These are phyloP conservation scores for Claviceps maximensis DNA, from an alignment of 2,329 filamentous ascomycete genomes.

Conservation along the genomic window DNA sequence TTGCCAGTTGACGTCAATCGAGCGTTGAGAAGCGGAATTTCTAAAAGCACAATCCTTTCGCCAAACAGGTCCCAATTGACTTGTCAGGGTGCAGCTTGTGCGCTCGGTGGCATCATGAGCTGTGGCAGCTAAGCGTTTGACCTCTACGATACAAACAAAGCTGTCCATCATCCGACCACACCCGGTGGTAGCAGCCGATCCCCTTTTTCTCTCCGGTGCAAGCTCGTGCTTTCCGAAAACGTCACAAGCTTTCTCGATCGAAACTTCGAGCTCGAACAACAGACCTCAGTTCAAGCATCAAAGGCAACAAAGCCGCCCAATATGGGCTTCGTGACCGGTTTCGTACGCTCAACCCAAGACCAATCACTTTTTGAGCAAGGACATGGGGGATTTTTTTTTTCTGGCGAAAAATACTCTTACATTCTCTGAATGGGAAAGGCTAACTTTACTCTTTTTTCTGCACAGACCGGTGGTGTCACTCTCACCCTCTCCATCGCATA, in stretches of 20 bases:
- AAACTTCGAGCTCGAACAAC: constrained; percentile 6
- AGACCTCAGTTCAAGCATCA: neutral
- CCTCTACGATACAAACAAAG: neutral
- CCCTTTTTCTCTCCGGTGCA: neutral
- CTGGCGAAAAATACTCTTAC: too few relatives aligned
- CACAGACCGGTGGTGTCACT: constrained; percentile 60
- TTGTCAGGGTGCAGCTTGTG: constrained; percentile 10
- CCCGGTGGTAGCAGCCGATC: neutral
- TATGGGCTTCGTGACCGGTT: constrained; percentile 65
- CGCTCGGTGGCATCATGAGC: constrained; percentile 21
- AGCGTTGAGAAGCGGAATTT: neutral
- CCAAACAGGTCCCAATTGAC: constrained; percentile 1
- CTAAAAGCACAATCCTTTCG: neutral
- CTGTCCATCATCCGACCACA: neutral
- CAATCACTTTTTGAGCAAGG: neutral
- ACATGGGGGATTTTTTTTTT: too few relatives aligned
- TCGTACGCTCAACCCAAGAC: constrained; percentile 36
- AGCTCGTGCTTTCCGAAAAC: neutral
- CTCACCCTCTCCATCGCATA: constrained; percentile 63
- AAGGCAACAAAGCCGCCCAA: constrained; percentile 6
- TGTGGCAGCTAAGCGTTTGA: constrained; percentile 10
- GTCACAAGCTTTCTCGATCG: constrained; percentile 18
- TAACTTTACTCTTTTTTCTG: neutral
- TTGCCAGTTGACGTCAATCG: constrained; percentile 10
- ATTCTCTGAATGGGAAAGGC: neutral